These are phyloP conservation scores for Fraxinus sp. DNA, from an alignment of 305 asterid genomes.

Conservation along the genomic window DNA sequence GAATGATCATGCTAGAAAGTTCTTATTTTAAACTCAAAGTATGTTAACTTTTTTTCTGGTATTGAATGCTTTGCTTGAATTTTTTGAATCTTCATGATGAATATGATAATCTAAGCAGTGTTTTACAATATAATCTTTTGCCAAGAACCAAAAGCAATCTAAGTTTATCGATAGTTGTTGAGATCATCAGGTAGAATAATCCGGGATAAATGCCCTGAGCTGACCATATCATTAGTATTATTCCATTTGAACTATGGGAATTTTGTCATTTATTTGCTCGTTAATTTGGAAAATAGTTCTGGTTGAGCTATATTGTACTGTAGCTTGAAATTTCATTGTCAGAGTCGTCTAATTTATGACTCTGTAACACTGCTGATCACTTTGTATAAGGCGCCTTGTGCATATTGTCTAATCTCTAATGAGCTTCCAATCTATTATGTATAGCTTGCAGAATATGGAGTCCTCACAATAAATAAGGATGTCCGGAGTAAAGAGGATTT, in stretches of 20 bases:
- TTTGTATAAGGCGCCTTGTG: not conserved
- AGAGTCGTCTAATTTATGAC: not conserved
- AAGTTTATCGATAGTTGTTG: not conserved
- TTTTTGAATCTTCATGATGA: not conserved
- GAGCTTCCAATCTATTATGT: slow-evolving; percentile 24
- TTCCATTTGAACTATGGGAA: not conserved
- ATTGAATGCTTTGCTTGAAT: not conserved
- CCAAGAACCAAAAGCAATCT: not conserved
- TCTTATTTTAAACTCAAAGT: not conserved
- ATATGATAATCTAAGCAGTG: not conserved
- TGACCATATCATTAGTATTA: not conserved
- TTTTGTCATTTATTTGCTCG: not conserved
- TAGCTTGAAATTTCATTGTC: not conserved
- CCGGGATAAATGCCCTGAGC: not conserved
- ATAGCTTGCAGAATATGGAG: slow-evolving; percentile 67
- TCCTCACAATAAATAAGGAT: slow-evolving; percentile 76
- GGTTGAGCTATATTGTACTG: not conserved
- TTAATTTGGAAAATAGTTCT: not conserved
- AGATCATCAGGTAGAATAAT: not conserved
- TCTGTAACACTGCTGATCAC: not conserved
- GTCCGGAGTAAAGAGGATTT: slow-evolving; percentile 58
- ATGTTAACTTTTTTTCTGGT: not conserved
- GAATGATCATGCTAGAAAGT: not conserved
- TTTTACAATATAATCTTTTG: not conserved
- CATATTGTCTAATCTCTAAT: slow-evolving; percentile 12